A percentile compares a stretch with the other conserved stretches of the same genome.
These are phyloP conservation scores for Boletus coccyginus DNA, from an alignment of 768 basidiomycete species.

Conservation along the genomic window DNA sequence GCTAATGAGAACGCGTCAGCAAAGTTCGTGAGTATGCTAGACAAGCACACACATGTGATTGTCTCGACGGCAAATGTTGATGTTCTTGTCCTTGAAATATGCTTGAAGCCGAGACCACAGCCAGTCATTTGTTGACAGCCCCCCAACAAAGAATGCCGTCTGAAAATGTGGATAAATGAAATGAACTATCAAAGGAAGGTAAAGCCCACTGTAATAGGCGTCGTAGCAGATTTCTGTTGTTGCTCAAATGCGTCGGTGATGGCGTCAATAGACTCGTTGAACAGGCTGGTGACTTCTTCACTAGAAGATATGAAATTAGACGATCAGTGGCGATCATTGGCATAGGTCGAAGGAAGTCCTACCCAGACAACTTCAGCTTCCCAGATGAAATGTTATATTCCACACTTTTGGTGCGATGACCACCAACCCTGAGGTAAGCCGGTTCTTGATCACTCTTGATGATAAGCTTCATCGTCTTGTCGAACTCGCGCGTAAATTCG, in stretches of 20 bases:
- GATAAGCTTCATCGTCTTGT: background rate
- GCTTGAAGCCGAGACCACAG: conserved; percentile 9
- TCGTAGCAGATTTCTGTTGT: background rate
- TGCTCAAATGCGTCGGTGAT: conserved; percentile 11
- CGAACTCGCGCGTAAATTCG: conserved; percentile 4
- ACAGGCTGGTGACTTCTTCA: conserved; percentile 11
- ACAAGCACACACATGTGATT: conserved; percentile 4
- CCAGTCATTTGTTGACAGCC: conserved; percentile 8
- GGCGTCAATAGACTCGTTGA: conserved; percentile 6
- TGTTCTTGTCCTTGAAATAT: conserved; percentile 1
- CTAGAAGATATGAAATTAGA: background rate
- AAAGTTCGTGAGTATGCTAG: background rate
- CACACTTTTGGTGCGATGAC: background rate
- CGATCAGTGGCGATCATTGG: too few relatives aligned
- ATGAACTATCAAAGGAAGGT: too few relatives aligned
- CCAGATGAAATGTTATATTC: conserved; percentile 1
- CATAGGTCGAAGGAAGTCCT: background rate
- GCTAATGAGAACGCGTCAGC: conserved; percentile 2
- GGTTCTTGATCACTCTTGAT: conserved; percentile 8
- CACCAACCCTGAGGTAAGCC: conserved; percentile 8
- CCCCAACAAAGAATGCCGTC: conserved; percentile 16
- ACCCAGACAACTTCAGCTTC: conserved; percentile 15
- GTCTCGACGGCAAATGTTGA: conserved; percentile 3
- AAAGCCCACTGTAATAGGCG: conserved; percentile 1
- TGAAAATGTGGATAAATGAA: background rate